These are phyloP conservation scores for Podila epicladia DNA, from an alignment of 192 early-diverging fungal genomes.

Conservation along the genomic window DNA sequence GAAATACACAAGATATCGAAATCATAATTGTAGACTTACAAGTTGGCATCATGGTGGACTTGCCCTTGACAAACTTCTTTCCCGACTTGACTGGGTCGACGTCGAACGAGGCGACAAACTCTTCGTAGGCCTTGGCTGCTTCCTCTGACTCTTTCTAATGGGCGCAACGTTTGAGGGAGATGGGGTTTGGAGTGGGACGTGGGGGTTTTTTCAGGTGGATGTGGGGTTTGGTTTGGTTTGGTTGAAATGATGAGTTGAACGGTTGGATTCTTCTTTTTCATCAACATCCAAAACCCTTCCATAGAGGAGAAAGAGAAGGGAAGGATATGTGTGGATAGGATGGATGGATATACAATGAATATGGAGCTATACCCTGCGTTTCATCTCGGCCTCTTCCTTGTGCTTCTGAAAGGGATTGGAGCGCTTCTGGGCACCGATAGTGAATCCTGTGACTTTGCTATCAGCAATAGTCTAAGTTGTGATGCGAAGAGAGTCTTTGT, in stretches of 20 bases:
- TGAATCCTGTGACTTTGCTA: slow-evolving; percentile 74
- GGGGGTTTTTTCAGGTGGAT: background rate
- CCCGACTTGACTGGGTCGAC: slow-evolving; percentile 55
- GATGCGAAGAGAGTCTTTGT: background rate
- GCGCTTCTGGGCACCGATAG: slow-evolving; percentile 74
- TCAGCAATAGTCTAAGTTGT: slow-evolving; percentile 60
- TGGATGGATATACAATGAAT: background rate
- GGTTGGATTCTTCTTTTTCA: slow-evolving; percentile 13
- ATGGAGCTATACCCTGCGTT: slow-evolving; percentile 68
- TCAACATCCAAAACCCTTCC: background rate
- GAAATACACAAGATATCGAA: background rate
- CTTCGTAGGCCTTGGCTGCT: slow-evolving; percentile 78
- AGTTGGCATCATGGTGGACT: slow-evolving; percentile 54
- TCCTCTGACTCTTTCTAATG: slow-evolving; percentile 79
- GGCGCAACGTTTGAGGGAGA: background rate
- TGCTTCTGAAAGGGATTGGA: slow-evolving; percentile 77
- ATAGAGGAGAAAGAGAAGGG: background rate
- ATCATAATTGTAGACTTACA: slow-evolving; percentile 24
- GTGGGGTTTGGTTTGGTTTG: slow-evolving; percentile 10
- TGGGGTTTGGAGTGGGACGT: background rate
- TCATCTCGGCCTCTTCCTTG: slow-evolving; percentile 77
- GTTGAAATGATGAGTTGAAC: slow-evolving; percentile 28
- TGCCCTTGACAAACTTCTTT: slow-evolving; percentile 63
- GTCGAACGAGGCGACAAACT: slow-evolving; percentile 86
- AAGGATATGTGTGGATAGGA: background rate